Evolutionary conservation across 371 early-diverging fungal species (phyloP), one percentile per base, ranked within the genome.

Genomic region (Mucor plumbeus): DNA sequence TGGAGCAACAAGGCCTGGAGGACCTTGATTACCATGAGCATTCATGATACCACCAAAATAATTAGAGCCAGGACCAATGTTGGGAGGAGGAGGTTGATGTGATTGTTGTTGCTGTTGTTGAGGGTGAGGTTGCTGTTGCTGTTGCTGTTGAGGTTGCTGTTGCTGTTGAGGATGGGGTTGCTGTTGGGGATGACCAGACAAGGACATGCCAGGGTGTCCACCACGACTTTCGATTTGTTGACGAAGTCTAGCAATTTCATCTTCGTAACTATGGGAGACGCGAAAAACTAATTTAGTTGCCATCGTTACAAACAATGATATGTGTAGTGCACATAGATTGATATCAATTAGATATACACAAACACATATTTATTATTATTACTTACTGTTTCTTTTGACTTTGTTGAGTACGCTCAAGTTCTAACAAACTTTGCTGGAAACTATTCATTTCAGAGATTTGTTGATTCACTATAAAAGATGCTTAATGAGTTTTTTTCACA

Each of bases 361-460:
- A 26, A 26, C 26, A 26, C 26, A 26, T 26, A 26, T 26, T 26
- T 21, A 26, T 21, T 13, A n/a, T 26, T 8, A 11, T 33, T 7
- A 73, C 81, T 62, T 78, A 87, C 87, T 90, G 87, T 70, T 87
- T 86, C 81, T 94, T 94, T 58, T 93, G 87, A 41, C 82, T 83
- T 64, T 87, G 85, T 59, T 95, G 94, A 33, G 87, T 83, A 55
- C 92, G 83, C 65, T 96, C 95, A 55, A 96, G 81, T 57, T 96
- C 97, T 47, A 77, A 78, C 48, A 96, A 70, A 59, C 76, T 87
- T 74, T 94, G 92, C 72, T 95, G 93, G 68, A 95, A 88, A n/a
- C 83, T 80, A 50, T 83, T 82, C 77, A 95, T 87, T 79, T 96
- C 97, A 65, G 83, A 82, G 57, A 93, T 84, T 77, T 96, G 96